A percentile compares a stretch with the other conserved stretches of the same genome.
phyloP scores from a whole-genome alignment of 2,329 filamentous ascomycete species.

The Colletotrichum chrysophilum region DNA sequence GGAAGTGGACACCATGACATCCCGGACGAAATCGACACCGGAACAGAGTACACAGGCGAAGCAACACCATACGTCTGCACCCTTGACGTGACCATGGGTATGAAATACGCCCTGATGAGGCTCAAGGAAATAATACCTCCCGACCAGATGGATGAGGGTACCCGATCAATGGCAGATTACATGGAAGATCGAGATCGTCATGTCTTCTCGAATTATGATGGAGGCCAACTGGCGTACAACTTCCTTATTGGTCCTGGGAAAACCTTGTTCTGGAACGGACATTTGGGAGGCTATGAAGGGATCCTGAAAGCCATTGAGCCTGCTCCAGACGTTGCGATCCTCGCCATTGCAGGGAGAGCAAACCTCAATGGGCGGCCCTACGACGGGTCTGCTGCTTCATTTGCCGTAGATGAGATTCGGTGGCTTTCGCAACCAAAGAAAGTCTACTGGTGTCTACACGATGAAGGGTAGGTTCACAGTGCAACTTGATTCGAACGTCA shows the following conservation, averaged over 20 bases:
- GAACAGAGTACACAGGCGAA: background rate
- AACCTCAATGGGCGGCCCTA: background rate
- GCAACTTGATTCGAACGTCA: background rate
- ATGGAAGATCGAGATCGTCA: background rate
- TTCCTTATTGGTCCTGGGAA: background rate
- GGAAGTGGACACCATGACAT: background rate
- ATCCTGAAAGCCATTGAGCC: background rate
- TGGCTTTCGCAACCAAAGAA: background rate
- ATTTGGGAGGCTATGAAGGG: background rate
- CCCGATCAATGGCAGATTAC: background rate
- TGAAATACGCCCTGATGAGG: background rate
- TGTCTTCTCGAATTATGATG: background rate
- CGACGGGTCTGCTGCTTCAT: background rate
- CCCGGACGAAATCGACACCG: background rate
- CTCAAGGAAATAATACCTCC: background rate
- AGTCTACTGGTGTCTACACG: background rate
- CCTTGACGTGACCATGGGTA: background rate
- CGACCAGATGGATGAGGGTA: background rate
- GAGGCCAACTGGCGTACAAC: background rate
- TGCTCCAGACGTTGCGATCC: background rate
- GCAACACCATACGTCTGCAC: background rate
- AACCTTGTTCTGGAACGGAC: background rate
- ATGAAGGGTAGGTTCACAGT: background rate
- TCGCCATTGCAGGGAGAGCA: background rate
- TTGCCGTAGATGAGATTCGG: background rate